Evolutionary conservation across 805 yeast genomes (phyloP), one percentile per base, ranked within the genome.

Genomic region (Tetrapisispora fleetii): DNA sequence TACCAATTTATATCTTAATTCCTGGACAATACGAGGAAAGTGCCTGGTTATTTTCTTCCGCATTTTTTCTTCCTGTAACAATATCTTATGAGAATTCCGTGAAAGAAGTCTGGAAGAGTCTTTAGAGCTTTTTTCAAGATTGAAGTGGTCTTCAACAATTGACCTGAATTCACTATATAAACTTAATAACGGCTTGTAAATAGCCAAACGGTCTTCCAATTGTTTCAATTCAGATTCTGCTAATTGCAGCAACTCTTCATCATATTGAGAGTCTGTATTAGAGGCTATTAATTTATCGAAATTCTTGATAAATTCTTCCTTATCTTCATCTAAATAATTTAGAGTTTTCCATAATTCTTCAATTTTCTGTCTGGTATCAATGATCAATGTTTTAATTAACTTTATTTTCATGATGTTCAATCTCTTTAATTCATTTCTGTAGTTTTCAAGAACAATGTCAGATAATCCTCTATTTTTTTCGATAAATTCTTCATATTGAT

Each of bases 31-130:
- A 36, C 71, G 69, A 0, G 98, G 98, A 54, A 86, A 68, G 54
- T 77, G 76, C 58, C 79, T 79, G n/a, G 77, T 67, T 8, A 90
- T 71, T 47, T 76, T 75, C 55, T 83, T 83, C 48, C 97, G 70
- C 37, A 80, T 70, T 58, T 75, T 82, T 60, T 89, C 96, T 61
- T 91, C 99, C 49, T 83, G 77, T 49, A 85, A 71, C 50, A 91
- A 68, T 22, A 90, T 82, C 51, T 81, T 82, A 53, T 91, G 90
- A 1, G 89, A 83, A 56, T 84, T 81, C 58, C 85, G 78, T 52
- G 83, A 78, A 42, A 84, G 64, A 40, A 90, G 71, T 52, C 98
- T 74, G 0, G 91, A 80, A 0, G 97, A 81, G 62, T 91, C 93
- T 57, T 79, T 82, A 1, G 84, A 76, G 4, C 93, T 79, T 52